phyloP scores from a whole-genome alignment of 1,139 yeast genomes.

The Sugiyamaella castrensis region DNA sequence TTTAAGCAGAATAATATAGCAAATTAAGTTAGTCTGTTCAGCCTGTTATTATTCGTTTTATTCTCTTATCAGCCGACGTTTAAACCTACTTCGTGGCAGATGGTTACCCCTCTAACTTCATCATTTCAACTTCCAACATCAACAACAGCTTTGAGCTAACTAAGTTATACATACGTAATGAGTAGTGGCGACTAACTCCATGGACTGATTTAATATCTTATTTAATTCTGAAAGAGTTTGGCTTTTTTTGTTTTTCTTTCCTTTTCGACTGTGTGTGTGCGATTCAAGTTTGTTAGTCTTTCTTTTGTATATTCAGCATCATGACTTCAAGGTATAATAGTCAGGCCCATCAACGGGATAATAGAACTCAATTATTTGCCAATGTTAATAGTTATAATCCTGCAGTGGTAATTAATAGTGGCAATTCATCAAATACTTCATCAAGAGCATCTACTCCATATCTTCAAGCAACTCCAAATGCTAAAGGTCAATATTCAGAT shows the following conservation, averaged over 20 bases:
- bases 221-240: not conserved
- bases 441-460: constrained; percentile 44
- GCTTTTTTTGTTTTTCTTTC: too few relatives aligned
- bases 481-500: constrained; percentile 43
- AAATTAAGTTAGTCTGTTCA: too few relatives aligned
- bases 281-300: too few relatives aligned
- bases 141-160: too few relatives aligned
- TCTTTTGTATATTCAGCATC: not conserved
- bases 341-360: constrained; percentile 36
- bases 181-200: not conserved
- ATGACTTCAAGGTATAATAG: constrained; percentile 28
- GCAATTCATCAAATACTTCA: constrained; percentile 13
- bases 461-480: constrained; percentile 46
- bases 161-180: not conserved
- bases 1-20: too few relatives aligned
- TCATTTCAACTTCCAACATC: too few relatives aligned
- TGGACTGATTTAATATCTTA: not conserved
- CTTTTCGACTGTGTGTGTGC: too few relatives aligned
- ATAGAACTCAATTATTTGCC: constrained; percentile 39
- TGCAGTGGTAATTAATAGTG: constrained; percentile 23
- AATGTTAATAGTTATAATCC: constrained; percentile 33
- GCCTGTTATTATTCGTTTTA: too few relatives aligned
- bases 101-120: too few relatives aligned
- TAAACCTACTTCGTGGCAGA: too few relatives aligned
- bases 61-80: too few relatives aligned